A percentile compares a stretch with the other conserved stretches of the same genome.
These are phyloP conservation scores for Dryadomyces quercus-mongolicae DNA, from an alignment of 2,329 filamentous ascomycete genomes.

Conservation along the genomic window DNA sequence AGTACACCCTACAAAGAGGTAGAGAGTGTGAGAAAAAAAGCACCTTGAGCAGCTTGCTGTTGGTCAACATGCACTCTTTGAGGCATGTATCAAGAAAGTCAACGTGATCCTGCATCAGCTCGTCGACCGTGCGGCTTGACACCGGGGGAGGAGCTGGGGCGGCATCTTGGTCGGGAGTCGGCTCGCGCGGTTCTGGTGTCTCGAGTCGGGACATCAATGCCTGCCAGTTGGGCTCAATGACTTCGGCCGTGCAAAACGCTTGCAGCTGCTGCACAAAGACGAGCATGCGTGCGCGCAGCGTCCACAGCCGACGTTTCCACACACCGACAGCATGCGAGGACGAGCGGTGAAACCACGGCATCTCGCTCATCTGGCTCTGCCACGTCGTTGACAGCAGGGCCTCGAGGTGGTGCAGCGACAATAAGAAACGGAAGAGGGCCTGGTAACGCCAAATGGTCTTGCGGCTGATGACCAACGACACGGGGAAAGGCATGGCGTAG, in stretches of 20 bases:
- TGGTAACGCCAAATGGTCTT: conserved; percentile 98
- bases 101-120: conserved; percentile 97
- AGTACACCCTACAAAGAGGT: neutral
- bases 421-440: conserved; percentile 83
- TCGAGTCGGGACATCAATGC: conserved; percentile 80
- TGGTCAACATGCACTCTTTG: conserved; percentile 98
- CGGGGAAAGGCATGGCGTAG: conserved; percentile 86
- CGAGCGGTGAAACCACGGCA: conserved; percentile 73
- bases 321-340: conserved; percentile 63
- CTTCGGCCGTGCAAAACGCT: conserved; percentile 94
- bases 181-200: conserved; percentile 22
- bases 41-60: conserved; percentile 84
- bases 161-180: neutral
- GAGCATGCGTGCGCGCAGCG: conserved; percentile 82
- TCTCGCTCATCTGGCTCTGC: conserved; percentile 74
- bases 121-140: conserved; percentile 68
- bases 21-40: neutral
- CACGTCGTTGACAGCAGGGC: conserved; percentile 76
- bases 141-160: neutral
- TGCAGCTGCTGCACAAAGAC: conserved; percentile 94
- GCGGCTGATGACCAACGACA: conserved; percentile 88
- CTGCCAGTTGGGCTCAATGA: conserved; percentile 96
- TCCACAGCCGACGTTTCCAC: conserved; percentile 92
- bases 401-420: conserved; percentile 83
- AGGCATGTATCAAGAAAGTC: conserved; percentile 96